Evolutionary conservation across 306 rosid genomes (phyloP), one percentile per base, ranked within the genome.

Genomic region (Dryas drummondii): DNA sequence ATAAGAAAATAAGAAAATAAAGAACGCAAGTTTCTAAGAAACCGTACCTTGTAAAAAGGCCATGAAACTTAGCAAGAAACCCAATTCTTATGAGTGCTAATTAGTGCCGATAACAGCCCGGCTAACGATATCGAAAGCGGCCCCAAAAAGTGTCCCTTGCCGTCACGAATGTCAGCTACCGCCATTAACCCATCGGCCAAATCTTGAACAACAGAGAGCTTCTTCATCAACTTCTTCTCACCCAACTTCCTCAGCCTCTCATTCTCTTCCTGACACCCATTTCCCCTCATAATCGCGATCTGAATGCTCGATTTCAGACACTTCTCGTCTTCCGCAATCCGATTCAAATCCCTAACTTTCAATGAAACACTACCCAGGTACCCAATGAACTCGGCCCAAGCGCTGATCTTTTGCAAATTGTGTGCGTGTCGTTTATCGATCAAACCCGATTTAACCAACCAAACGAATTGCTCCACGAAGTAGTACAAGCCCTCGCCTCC

Each of bases 81-180:
- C 98, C 98, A 94, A 77, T 87, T 91, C 90, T 94, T 94, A 57
- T 90, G 94, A 81, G 93, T 90, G 66, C 98, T 88, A 71, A 94
- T 90, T 59, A 91, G 78, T 0, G 98, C 97, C 19, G 97, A 94
- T 7, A 90, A 17, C 27, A 94, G 84, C 59, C 98, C 98, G 0
- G 97, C 93, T 14, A 83, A 82, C 9, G 93, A 85, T 42, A 90
- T n/a, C 7, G 87, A 46, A 64, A 82, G 50, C 4, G 98, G 91
- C 54, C 84, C 88, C 4, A 94, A 81, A 69, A 87, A 74, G 5
- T 77, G 71, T 9, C 84, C 94, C 0, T 85, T 85, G 0, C 97
- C 96, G 68, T 94, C 87, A 16, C 90, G 55, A 40, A 94, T 82
- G 78, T 91, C 98, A 17, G 96, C 91, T 78, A 86, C 50, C 22